Conservation (phyloP, 768 basidiomycete genomes). For the Rhizopogon vesiculosus region DNA sequence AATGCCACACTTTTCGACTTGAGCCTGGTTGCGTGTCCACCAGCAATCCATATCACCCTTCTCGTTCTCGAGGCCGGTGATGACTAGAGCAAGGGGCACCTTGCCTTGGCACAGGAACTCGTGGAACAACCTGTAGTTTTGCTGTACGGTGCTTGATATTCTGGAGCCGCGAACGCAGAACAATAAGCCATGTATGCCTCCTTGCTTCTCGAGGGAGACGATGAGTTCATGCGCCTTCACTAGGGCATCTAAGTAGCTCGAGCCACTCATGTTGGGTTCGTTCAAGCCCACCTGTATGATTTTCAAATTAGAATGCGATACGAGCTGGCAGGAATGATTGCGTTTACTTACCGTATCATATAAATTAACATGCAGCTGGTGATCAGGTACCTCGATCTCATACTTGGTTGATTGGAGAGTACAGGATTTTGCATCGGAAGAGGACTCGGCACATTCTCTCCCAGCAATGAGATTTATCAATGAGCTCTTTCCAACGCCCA, state of each 20-base stretch:
- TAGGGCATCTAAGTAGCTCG: conserved; percentile 19
- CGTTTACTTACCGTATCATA: too few relatives aligned
- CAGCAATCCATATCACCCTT: conserved; percentile 28
- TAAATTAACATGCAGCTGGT: too few relatives aligned
- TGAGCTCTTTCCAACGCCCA: conserved; percentile 7
- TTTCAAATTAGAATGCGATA: neutral
- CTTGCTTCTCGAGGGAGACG: conserved; percentile 22
- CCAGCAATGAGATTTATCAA: conserved; percentile 7
- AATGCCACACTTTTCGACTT: conserved; percentile 18
- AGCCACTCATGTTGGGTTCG: conserved; percentile 19
- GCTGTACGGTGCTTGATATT: conserved; percentile 21
- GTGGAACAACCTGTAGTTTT: conserved; percentile 28
- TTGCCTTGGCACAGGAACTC: conserved; percentile 29
- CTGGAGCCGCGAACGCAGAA: conserved; percentile 25
- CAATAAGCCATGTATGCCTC: conserved; percentile 37
- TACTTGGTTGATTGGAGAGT: too few relatives aligned
- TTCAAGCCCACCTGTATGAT: conserved; percentile 17
- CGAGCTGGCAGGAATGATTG: too few relatives aligned
- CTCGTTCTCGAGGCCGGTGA: conserved; percentile 32
- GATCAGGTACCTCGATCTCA: too few relatives aligned
- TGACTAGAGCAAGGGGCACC: conserved; percentile 26
- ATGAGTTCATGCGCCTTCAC: conserved; percentile 29
- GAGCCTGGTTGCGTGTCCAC: conserved; percentile 24
- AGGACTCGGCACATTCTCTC: neutral
- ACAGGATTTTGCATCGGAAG: neutral